Evolutionary conservation across 768 basidiomycete species (phyloP), one percentile per base, ranked within the genome.

Genomic region (Hygrophorus pudorinus): DNA sequence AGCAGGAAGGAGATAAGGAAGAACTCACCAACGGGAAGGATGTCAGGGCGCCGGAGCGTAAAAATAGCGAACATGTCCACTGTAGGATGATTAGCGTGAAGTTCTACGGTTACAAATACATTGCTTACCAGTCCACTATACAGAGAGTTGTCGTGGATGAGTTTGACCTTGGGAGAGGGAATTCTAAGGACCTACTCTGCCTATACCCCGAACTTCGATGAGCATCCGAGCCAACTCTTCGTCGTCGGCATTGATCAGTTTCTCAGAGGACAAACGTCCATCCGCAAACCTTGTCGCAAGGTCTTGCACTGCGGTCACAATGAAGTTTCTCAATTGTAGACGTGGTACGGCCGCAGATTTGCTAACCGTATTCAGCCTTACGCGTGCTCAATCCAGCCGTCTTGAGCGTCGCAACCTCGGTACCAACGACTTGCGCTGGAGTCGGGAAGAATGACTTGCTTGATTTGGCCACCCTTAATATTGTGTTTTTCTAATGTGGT

Each of bases 11-110:
- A 33, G 9, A 37, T 37, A 2, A 29, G 42, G n/a, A 11, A 9
- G 30, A 30, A 42, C 59, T 30, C 47, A 63, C 65, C 62, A 49
- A 69, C 62, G 38, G 66, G 62, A 18, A 40, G 12, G 49, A 63
- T 32, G 44, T 68, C 72, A 73, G 24, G 85, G 14, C 89, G 78
- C 0, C 88, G 72, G 27, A 92, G 66, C 2, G 86, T 83, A 61
- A 93, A 94, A 35, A 96, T 87, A 11, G 85, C 74, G 56, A 93
- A 93, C 91, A 93, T 93, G 54, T 91, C 81, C n/a, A 90, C 87
- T 73, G 63, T 45, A 56, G 54, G 48, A 33, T 28, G 14, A 30
- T 24, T 14, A 33, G 21, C 47, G 50, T 45, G 42, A 42, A 41
- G 33, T 41, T 41, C 33, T 43, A 45, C 35, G 37, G 51, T 39